phyloP scores from a whole-genome alignment of 306 rosid genomes.

The Cucurbita pepo region DNA sequence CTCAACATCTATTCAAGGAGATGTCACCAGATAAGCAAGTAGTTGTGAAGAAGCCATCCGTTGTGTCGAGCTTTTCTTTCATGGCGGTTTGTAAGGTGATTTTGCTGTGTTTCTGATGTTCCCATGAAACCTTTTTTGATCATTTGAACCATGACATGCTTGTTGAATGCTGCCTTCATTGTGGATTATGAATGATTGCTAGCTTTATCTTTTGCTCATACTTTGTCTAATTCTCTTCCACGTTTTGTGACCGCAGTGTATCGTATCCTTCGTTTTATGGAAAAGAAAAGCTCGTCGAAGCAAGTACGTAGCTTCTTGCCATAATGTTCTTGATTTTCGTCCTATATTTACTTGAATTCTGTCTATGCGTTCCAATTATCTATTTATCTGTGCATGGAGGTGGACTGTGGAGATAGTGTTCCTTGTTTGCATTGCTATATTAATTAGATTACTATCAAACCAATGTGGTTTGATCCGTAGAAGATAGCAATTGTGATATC shows the following conservation, averaged over 20 bases:
- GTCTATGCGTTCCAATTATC: not conserved
- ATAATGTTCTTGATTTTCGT: not conserved
- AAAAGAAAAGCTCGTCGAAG: conserved; percentile 54
- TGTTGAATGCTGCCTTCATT: not conserved
- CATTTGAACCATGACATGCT: not conserved
- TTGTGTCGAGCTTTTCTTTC: conserved; percentile 22
- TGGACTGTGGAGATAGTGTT: not conserved
- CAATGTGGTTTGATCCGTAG: not conserved
- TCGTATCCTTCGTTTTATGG: conserved; percentile 58
- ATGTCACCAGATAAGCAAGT: conserved; percentile 47
- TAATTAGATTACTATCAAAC: not conserved
- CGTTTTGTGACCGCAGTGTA: conserved; percentile 38
- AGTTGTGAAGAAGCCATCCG: conserved; percentile 32
- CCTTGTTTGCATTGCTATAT: not conserved
- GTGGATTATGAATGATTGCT: not conserved
- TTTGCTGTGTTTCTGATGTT: not conserved
- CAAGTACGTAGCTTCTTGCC: conserved; percentile 54
- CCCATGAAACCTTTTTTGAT: not conserved
- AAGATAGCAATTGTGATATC: not conserved
- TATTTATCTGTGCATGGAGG: not conserved
- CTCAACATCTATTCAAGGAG: conserved; percentile 80
- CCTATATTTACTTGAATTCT: not conserved
- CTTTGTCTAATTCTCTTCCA: conserved; percentile 4
- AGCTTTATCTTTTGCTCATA: not conserved
- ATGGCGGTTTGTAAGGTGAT: conserved; percentile 58